A percentile compares a stretch with the other conserved stretches of the same genome.
Evolutionary conservation across 2,329 filamentous ascomycete species (phyloP).

Genomic region (Drechslera avenae): DNA sequence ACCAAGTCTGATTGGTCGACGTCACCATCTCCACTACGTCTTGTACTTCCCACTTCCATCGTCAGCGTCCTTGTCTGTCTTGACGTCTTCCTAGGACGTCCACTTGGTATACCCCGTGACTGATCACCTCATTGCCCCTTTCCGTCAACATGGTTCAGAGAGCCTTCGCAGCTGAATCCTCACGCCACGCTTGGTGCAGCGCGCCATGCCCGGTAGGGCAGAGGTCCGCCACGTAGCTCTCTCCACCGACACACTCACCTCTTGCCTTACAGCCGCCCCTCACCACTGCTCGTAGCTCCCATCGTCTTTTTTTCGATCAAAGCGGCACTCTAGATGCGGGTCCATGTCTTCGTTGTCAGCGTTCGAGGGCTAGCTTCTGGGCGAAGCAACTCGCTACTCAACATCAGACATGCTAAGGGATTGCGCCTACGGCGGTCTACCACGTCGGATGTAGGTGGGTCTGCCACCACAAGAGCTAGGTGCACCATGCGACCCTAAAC

Average conservation of each 20-base stretch:
- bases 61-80: background rate
- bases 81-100: conserved; percentile 2
- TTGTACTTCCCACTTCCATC: background rate
- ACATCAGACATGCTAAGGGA: conserved; percentile 7
- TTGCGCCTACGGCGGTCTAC: conserved; percentile 12
- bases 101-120: background rate
- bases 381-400: conserved; percentile 6
- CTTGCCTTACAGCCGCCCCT: conserved; percentile 1
- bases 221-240: conserved; percentile 15
- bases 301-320: conserved; percentile 3
- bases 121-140: conserved; percentile 8
- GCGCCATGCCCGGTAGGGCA: conserved; percentile 11
- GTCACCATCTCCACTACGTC: conserved; percentile 1
- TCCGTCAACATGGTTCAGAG: conserved; percentile 6
- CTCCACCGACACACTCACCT: conserved; percentile 11
- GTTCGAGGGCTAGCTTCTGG: conserved; percentile 3
- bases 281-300: conserved; percentile 7
- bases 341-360: conserved; percentile 12
- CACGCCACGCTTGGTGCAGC: conserved; percentile 7
- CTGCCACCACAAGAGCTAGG: conserved; percentile 13
- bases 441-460: conserved; percentile 15
- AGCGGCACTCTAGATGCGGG: conserved; percentile 2
- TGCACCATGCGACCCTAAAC: conserved; percentile 8
- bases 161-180: conserved; percentile 3
- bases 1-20: conserved; percentile 13